phyloP scores from a whole-genome alignment of 768 basidiomycete species.

The Mycena sanguinolenta region DNA sequence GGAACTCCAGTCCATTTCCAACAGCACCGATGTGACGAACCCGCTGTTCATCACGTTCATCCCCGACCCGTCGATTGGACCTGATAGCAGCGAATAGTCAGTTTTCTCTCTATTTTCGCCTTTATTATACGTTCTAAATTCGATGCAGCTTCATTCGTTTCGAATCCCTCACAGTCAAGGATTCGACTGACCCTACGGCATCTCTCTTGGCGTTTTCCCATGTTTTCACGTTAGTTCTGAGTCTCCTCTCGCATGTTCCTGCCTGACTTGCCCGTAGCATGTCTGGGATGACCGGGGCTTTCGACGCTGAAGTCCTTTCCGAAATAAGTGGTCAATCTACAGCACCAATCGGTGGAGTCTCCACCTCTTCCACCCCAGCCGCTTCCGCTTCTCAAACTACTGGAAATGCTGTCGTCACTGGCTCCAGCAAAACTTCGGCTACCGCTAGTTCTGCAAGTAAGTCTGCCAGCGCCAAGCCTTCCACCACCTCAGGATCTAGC shows the following conservation, averaged over 20 bases:
- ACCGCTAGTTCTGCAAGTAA: constrained; percentile 40
- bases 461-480: constrained; percentile 32
- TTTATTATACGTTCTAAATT: constrained; percentile 17
- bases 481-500: constrained; percentile 33
- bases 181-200: constrained; percentile 65
- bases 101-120: constrained; percentile 34
- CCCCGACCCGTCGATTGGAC: constrained; percentile 65
- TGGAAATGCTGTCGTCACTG: constrained; percentile 27
- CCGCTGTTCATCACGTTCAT: constrained; percentile 63
- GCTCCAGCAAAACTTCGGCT: constrained; percentile 38
- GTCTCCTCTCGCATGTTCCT: not conserved
- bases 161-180: constrained; percentile 69
- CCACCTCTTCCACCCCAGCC: constrained; percentile 42
- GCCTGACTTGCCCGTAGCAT: constrained; percentile 56
- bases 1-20: constrained; percentile 63
- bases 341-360: constrained; percentile 64
- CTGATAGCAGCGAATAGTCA: constrained; percentile 69
- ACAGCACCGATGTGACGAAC: constrained; percentile 65
- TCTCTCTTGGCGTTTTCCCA: constrained; percentile 83
- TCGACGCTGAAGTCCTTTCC: constrained; percentile 67
- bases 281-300: constrained; percentile 77
- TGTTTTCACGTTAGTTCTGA: constrained; percentile 73
- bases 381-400: constrained; percentile 29
- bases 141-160: constrained; percentile 80
- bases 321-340: constrained; percentile 74